Conservation (phyloP, 2,329 filamentous ascomycete species). For the Stachybotrys chartarum region DNA sequence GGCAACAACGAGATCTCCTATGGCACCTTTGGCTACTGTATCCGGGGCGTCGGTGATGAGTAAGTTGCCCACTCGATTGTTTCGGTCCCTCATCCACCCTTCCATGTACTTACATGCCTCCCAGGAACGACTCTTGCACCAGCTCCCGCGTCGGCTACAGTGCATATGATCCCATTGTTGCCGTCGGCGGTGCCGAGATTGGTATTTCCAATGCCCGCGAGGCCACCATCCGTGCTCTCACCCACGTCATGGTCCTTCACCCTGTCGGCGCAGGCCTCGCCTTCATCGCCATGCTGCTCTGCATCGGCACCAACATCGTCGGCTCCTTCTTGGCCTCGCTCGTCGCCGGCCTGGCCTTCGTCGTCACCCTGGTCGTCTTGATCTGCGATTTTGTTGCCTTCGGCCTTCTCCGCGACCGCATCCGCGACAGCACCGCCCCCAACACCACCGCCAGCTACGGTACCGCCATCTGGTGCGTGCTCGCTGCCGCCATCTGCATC, state of each 20-base stretch:
- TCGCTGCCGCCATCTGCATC: conserved; percentile 47
- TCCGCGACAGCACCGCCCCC: conserved; percentile 40
- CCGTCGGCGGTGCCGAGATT: conserved; percentile 22
- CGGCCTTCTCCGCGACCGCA: conserved; percentile 42
- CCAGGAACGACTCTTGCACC: conserved; percentile 38
- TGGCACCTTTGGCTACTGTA: conserved; percentile 56
- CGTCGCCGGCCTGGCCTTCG: conserved; percentile 41
- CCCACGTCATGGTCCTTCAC: conserved; percentile 55
- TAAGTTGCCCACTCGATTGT: not conserved
- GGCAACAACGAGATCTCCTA: conserved; percentile 38
- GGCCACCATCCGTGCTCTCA: conserved; percentile 41
- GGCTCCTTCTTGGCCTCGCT: conserved; percentile 45
- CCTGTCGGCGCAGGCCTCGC: conserved; percentile 49
- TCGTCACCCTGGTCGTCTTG: conserved; percentile 41
- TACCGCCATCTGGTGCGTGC: conserved; percentile 50
- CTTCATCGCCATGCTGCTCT: conserved; percentile 53
- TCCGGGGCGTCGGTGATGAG: conserved; percentile 4
- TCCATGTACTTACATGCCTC: not conserved
- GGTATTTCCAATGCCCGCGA: conserved; percentile 35
- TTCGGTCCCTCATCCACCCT: conserved; percentile 2
- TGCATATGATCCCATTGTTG: conserved; percentile 36
- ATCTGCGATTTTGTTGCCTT: conserved; percentile 53
- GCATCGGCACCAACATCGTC: conserved; percentile 42
- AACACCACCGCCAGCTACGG: conserved; percentile 41
- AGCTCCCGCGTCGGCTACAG: conserved; percentile 46